phyloP scores from a whole-genome alignment of 768 basidiomycete genomes.

The Naganishia vaughanmartiniae region DNA sequence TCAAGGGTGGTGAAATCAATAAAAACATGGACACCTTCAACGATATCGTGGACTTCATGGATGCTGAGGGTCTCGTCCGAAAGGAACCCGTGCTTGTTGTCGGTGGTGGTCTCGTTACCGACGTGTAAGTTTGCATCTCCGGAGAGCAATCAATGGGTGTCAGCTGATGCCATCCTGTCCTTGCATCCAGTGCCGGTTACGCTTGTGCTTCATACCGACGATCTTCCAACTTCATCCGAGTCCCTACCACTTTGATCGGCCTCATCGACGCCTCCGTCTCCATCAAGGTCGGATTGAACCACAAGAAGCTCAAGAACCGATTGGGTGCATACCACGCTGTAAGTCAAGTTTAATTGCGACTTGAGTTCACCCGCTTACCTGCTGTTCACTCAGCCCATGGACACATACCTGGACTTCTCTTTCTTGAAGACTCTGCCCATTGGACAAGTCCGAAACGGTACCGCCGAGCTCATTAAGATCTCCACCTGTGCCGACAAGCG shows the following conservation, averaged over 20 bases:
- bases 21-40: slow-evolving; percentile 54
- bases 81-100: slow-evolving; percentile 52
- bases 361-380: not conserved
- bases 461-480: slow-evolving; percentile 54
- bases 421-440: slow-evolving; percentile 51
- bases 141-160: not conserved
- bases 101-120: slow-evolving; percentile 52
- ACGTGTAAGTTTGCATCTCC: slow-evolving; percentile 32
- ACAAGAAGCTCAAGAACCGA: slow-evolving; percentile 53
- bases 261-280: slow-evolving; percentile 53
- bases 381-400: slow-evolving; percentile 38
- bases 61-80: slow-evolving; percentile 52
- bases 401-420: slow-evolving; percentile 53
- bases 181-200: slow-evolving; percentile 42
- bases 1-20: slow-evolving; percentile 53
- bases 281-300: slow-evolving; percentile 50
- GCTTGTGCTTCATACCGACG: slow-evolving; percentile 52
- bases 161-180: slow-evolving; percentile 5
- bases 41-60: slow-evolving; percentile 53
- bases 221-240: slow-evolving; percentile 50
- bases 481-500: slow-evolving; percentile 51
- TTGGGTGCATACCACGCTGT: slow-evolving; percentile 29
- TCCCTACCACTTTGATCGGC: slow-evolving; percentile 53
- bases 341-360: not conserved
- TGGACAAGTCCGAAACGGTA: slow-evolving; percentile 53